Evolutionary conservation across 1,139 yeast genomes (phyloP).

Genomic region (Wickerhamiella infanticola): DNA sequence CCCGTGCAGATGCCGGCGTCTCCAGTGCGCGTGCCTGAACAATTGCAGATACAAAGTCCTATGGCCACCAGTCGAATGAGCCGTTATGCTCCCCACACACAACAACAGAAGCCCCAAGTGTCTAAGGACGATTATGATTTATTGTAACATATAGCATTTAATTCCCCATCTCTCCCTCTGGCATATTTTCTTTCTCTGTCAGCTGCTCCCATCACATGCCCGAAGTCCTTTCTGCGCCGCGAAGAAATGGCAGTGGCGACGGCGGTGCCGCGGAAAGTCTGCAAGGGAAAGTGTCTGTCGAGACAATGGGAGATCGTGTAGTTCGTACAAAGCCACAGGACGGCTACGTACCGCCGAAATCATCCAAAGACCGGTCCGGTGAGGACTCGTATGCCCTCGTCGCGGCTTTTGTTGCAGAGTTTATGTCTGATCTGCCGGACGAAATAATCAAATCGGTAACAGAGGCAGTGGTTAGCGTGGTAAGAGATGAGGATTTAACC

Average conservation of each 20-base stretch:
- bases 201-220: neutral
- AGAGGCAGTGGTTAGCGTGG: constrained; percentile 46
- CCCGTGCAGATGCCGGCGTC: neutral
- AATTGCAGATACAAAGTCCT: neutral
- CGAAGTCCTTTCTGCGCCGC: neutral
- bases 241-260: neutral
- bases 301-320: neutral
- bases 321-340: neutral
- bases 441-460: constrained; percentile 40
- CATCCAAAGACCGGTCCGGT: neutral
- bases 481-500: constrained; percentile 35
- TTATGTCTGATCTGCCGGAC: constrained; percentile 44
- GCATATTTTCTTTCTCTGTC: neutral
- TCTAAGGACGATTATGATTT: neutral
- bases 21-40: neutral
- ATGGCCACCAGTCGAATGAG: neutral
- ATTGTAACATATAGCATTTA: neutral
- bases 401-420: constrained; percentile 33
- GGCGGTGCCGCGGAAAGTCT: neutral
- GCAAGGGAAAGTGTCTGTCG: neutral
- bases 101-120: neutral
- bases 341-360: neutral
- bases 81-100: neutral
- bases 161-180: neutral
- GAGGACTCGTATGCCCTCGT: constrained; percentile 15